Evolutionary conservation across 208 protist species (phyloP), one percentile per base, ranked within the genome.

Genomic region (Wallacemonas sp.): DNA sequence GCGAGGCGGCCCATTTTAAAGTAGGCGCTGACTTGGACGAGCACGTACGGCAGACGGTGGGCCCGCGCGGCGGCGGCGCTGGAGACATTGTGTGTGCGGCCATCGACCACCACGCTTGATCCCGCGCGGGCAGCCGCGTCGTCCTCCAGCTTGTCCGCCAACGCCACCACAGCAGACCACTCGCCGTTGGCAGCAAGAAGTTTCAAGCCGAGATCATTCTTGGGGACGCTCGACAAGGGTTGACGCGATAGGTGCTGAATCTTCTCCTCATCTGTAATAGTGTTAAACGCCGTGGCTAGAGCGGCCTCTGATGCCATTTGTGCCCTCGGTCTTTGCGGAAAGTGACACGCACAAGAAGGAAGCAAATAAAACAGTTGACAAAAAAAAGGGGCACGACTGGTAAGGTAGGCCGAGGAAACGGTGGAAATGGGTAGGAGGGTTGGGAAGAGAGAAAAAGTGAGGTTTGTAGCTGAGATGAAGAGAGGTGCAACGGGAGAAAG

Each of bases 11-110:
- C 79, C 81, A 93, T 82, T 45, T 86, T 79, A 46, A 93, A 79
- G 64, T 89, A 79, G 23, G 87, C 85, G 0, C 77, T 89, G 22
- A 90, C 80, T 59, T 89, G 91, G 50, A 89, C 91, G 48, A 96
- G 74, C 31, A 81, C 72, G 42, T 87, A 92, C 28, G 83, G 87
- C 50, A 89, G 57, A 29, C 68, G 74, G 14, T 10, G 33, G n/a
- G 70, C 18, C 7, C 69, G 14, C 7, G 49, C 48, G 8, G 59
- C 63, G 7, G 45, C 70, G 22, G 36, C 57, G 36, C 38, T 65
- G 20, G 29, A 31, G 32, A 67, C 44, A 7, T 41, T 10, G 3
- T 54, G 10, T 38, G 11, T 57, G 7, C 23, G 5, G 52, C 38
- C 54, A 18, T 54, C 31, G 14, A 44, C 20, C 48, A n/a, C 29